Conservation (phyloP, 2,329 filamentous ascomycete genomes). For the Xylariaceae sp. region DNA sequence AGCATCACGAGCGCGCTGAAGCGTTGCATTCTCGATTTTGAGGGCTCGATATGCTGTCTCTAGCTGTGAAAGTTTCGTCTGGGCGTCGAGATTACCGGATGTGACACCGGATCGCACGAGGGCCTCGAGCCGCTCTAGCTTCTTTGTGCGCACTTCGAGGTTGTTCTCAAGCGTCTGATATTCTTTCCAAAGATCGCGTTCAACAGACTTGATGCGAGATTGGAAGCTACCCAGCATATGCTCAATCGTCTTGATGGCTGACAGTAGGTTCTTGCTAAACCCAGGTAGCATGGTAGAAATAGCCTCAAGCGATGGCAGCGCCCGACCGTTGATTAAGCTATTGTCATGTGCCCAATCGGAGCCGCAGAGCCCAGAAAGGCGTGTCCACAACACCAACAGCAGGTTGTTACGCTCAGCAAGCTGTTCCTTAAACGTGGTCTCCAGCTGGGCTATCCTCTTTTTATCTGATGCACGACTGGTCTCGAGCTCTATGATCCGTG, state of each 20-base stretch:
- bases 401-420: conserved; percentile 88
- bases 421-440: conserved; percentile 84
- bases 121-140: conserved; percentile 85
- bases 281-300: conserved; percentile 84
- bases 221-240: conserved; percentile 79
- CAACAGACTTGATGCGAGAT: conserved; percentile 80
- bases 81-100: conserved; percentile 52
- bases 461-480: conserved; percentile 78
- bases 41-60: conserved; percentile 68
- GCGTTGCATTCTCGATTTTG: conserved; percentile 71
- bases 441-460: conserved; percentile 75
- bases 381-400: conserved; percentile 87
- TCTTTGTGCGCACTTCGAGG: conserved; percentile 80
- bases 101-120: conserved; percentile 72
- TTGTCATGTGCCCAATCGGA: conserved; percentile 92
- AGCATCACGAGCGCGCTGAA: conserved; percentile 68
- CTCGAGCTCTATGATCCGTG: conserved; percentile 86
- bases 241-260: conserved; percentile 88
- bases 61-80: conserved; percentile 57
- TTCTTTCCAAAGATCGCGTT: conserved; percentile 88
- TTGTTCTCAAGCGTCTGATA: conserved; percentile 86
- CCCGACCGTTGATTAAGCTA: conserved; percentile 84
- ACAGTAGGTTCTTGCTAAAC: conserved; percentile 88
- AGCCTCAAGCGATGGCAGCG: conserved; percentile 81
- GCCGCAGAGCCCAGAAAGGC: conserved; percentile 84